A percentile compares a stretch with the other conserved stretches of the same genome.
These are phyloP conservation scores for Plantago ovata DNA, from an alignment of 257 asterid species.

Conservation along the genomic window DNA sequence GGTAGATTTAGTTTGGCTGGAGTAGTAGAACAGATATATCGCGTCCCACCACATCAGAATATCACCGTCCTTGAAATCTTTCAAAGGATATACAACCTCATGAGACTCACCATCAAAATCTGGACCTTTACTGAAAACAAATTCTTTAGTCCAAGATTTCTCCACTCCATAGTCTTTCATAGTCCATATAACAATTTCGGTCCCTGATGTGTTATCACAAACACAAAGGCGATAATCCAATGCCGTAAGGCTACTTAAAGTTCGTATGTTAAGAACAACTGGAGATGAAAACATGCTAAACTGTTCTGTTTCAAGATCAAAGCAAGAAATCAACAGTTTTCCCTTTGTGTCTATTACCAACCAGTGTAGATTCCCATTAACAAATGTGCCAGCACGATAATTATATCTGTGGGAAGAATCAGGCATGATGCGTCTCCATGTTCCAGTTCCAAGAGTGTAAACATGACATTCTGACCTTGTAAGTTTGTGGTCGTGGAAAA, in stretches of 20 bases:
- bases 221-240: slow-evolving; percentile 24
- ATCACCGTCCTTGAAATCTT: slow-evolving; percentile 13
- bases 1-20: slow-evolving; percentile 19
- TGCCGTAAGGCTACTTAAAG: slow-evolving; percentile 2
- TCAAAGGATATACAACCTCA: slow-evolving; percentile 22
- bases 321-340: slow-evolving; percentile 15
- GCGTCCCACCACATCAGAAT: slow-evolving; percentile 19
- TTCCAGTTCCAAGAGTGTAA: slow-evolving; percentile 43
- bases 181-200: slow-evolving; percentile 35
- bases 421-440: slow-evolving; percentile 25
- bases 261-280: neutral
- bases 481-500: slow-evolving; percentile 9
- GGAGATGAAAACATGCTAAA: slow-evolving; percentile 23
- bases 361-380: slow-evolving; percentile 48
- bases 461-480: slow-evolving; percentile 23
- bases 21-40: slow-evolving; percentile 21
- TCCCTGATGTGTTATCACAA: slow-evolving; percentile 26
- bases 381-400: slow-evolving; percentile 4
- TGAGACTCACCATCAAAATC: neutral
- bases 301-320: slow-evolving; percentile 36
- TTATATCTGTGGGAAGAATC: neutral
- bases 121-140: slow-evolving; percentile 17
- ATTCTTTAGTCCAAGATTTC: slow-evolving; percentile 33
- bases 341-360: slow-evolving; percentile 21
- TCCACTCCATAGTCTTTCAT: slow-evolving; percentile 43